Evolutionary conservation across 257 asterid species (phyloP), one percentile per base, ranked within the genome.

Genomic region (Coffea canephora): DNA sequence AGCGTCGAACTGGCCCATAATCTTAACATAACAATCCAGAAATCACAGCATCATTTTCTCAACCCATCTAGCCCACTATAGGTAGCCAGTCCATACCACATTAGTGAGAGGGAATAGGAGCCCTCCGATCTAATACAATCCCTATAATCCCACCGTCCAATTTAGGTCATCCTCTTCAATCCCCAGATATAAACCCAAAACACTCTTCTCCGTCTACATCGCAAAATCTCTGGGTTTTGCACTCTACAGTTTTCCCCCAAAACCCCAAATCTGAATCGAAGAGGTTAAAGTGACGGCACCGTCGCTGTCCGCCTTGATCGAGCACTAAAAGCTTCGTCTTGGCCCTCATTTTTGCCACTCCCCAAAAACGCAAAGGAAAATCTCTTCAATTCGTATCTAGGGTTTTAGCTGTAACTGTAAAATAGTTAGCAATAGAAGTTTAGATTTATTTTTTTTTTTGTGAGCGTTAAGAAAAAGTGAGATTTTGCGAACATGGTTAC

Each of bases 301-400:
- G 78, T n/a, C 81, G 90, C 91, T 85, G 96, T 91, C 96, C 93
- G 93, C 98, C 97, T 89, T 90, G 96, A 79, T 91, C 16, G 79
- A 80, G 87, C 88, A 81, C 41, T 21, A 25, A 77, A 27, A n/a
- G 87, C 88, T 67, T 81, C 83, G 94, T 89, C 96, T 88, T 92
- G 95, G 98, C 93, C 97, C 95, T 92, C 91, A 16, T 78, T 86
- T 88, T 88, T 55, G 48, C 71, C 80, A 76, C 39, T 43, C 3
- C 4, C 2, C 10, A 31, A 66, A 36, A 18, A 16, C 19, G 2
- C 23, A 13, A 3, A 54, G 7, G 1, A 15, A 79, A 34, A 80
- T 83, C 85, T 90, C 90, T 85, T 85, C 87, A 39, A 71, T 87
- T 84, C 91, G 82, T 69, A 23, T 84, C 8, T 83, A 87, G 91